Evolutionary conservation across 176 grass and related monocot genomes (phyloP), one percentile per base, ranked within the genome.

Genomic region (Raddia guianensis): DNA sequence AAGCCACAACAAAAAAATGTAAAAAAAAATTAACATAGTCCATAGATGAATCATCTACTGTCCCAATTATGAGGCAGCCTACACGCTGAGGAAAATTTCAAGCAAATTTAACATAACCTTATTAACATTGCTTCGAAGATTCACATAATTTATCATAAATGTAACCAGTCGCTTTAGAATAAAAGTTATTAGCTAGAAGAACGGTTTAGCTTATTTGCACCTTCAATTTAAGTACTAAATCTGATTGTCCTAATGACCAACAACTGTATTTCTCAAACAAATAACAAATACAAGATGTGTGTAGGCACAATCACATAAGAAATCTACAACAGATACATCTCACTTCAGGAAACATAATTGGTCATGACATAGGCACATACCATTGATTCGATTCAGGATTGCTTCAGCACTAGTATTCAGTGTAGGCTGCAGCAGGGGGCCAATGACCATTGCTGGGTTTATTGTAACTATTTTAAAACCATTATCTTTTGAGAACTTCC

Each of bases 391-490:
- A 68, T 90, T 87, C 16, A 93, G 74, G 58, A 93, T 83, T 76
- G 34, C 61, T 84, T 86, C 87, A 67, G 87, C 63, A 66, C 87
- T 93, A 45, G 84, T 85, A 35, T 93, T 93, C 19, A 93, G 50
- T 79, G 87, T 87, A 66, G 87, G 87, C 82, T 93, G 91, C 61
- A 93, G 66, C 58, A 93, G 74, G 71, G 91, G 85, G 67, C 91
- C 87, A 0, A 85, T 85, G 71, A 93, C 87, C 87, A 93, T 90
- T 79, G 77, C 20, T 67, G 91, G 91, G 44, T 93, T 93, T 69
- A 93, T 90, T 13, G 78, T 90, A 59, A 90, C 19, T 27, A 93
- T 79, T 48, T 90, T 77, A 6, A 87, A 34, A 35, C 67, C 87
- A 85, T 83, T 90, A 12, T 93, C 91, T 79, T 77, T 87, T 49